phyloP scores from a whole-genome alignment of 176 grass and related monocot species.

The Carex cristatella region DNA sequence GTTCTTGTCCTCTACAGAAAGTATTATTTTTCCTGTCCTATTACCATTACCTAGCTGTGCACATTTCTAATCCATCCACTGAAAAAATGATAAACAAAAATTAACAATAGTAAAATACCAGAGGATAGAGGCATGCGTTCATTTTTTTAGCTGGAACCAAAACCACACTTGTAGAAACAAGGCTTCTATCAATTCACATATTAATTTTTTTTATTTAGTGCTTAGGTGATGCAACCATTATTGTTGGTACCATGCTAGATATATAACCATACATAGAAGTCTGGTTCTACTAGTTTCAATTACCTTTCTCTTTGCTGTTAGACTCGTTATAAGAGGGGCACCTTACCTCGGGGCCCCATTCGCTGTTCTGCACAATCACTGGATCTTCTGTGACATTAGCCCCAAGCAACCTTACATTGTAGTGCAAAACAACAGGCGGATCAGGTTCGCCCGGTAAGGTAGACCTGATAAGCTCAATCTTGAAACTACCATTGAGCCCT shows the following conservation, averaged over 20 bases:
- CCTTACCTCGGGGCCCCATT: slow-evolving; percentile 69
- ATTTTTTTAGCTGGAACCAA: neutral
- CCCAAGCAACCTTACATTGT: slow-evolving; percentile 56
- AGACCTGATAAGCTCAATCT: slow-evolving; percentile 53
- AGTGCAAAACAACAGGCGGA: slow-evolving; percentile 65
- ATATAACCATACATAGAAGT: neutral
- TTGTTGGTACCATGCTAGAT: neutral
- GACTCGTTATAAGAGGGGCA: slow-evolving; percentile 43
- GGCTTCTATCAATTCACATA: neutral
- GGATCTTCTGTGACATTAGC: slow-evolving; percentile 59
- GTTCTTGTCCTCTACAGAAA: slow-evolving; percentile 22
- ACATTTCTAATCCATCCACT: slow-evolving; percentile 68
- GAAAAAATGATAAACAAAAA: slow-evolving; percentile 11
- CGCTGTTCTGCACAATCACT: slow-evolving; percentile 73
- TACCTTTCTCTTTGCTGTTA: slow-evolving; percentile 60
- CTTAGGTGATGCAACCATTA: neutral
- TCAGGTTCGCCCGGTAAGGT: slow-evolving; percentile 58
- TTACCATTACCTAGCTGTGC: slow-evolving; percentile 45
- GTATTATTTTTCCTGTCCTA: slow-evolving; percentile 30
- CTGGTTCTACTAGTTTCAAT: neutral
- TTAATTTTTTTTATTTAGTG: neutral
- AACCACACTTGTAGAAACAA: neutral
- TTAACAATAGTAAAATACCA: neutral
- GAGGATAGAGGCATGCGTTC: neutral
- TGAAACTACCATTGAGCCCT: slow-evolving; percentile 55